Conservation (phyloP, 352 stramenopile genomes). For the Sclerospora graminicola region DNA sequence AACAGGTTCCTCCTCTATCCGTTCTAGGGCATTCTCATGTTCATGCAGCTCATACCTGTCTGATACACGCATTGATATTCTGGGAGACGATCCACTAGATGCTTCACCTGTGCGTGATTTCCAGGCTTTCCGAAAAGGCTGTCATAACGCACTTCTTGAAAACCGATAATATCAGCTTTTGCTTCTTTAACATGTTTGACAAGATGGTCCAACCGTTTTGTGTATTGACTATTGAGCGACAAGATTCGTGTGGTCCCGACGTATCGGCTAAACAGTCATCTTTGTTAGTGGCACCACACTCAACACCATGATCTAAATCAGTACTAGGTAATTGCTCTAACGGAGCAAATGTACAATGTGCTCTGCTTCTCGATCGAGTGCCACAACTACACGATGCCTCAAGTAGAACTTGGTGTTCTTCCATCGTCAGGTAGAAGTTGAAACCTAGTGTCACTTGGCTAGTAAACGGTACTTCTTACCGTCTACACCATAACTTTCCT, state of each 20-base stretch:
- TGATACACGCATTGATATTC: slow-evolving; percentile 83
- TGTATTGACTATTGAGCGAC: slow-evolving; percentile 82
- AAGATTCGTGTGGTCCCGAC: slow-evolving; percentile 48
- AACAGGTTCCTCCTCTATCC: slow-evolving; percentile 80
- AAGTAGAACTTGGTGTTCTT: slow-evolving; percentile 43
- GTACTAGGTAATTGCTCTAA: slow-evolving; percentile 9
- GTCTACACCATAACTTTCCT: slow-evolving; percentile 28
- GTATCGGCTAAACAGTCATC: slow-evolving; percentile 6
- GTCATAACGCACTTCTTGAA: slow-evolving; percentile 85
- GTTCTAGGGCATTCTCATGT: slow-evolving; percentile 44
- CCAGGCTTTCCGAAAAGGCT: slow-evolving; percentile 49
- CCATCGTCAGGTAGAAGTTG: slow-evolving; percentile 62
- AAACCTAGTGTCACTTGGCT: slow-evolving; percentile 61
- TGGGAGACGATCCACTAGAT: slow-evolving; percentile 47
- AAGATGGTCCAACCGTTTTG: slow-evolving; percentile 66
- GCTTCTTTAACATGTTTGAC: slow-evolving; percentile 35
- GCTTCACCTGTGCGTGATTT: slow-evolving; percentile 68
- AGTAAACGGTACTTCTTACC: slow-evolving; percentile 26
- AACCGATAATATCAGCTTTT: slow-evolving; percentile 60
- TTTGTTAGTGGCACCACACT: slow-evolving; percentile 10
- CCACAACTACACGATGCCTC: slow-evolving; percentile 50
- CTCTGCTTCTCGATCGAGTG: slow-evolving; percentile 53
- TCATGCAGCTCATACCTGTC: slow-evolving; percentile 78
- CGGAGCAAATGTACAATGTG: slow-evolving; percentile 50
- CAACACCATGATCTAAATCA: slow-evolving; percentile 5